Conservation (phyloP, 1,284 basidiomycete genomes). For the Trichosporon sp. region DNA sequence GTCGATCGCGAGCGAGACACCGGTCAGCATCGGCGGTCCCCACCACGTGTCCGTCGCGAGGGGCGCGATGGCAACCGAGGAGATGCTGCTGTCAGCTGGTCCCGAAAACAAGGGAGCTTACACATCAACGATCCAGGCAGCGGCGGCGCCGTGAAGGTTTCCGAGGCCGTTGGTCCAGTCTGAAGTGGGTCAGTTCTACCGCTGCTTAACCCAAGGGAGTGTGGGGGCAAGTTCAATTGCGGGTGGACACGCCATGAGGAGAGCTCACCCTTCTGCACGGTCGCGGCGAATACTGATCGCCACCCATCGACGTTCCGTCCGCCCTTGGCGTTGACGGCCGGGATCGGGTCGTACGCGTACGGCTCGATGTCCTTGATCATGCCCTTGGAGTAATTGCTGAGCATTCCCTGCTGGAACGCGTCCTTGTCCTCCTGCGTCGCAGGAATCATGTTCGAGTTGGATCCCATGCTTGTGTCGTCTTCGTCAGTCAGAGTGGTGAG, state of each 20-base stretch:
- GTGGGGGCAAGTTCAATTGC: too few relatives aligned
- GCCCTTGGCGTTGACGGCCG: conserved; percentile 26
- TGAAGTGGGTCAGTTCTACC: conserved; percentile 19
- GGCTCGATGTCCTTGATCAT: conserved; percentile 24
- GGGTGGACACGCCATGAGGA: too few relatives aligned
- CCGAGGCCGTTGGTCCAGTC: conserved; percentile 44
- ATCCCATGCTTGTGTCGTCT: background rate
- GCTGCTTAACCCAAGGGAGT: too few relatives aligned
- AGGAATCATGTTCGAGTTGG: conserved; percentile 22
- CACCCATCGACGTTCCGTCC: conserved; percentile 27
- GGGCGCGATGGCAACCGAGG: conserved; percentile 21
- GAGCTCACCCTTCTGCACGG: conserved; percentile 25
- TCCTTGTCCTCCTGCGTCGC: conserved; percentile 20
- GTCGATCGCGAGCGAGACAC: conserved; percentile 45
- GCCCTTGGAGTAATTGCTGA: conserved; percentile 5
- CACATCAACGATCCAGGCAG: conserved; percentile 46
- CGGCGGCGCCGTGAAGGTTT: conserved; percentile 47
- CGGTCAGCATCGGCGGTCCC: conserved; percentile 45
- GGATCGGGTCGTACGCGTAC: conserved; percentile 29
- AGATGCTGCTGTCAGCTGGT: conserved; percentile 12
- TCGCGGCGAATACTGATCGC: conserved; percentile 22
- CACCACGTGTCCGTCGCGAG: conserved; percentile 47
- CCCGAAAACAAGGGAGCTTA: background rate
- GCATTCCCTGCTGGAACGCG: background rate
- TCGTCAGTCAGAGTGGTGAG: background rate